Percentiles rank a stretch among this genome's conserved stretches.
Conservation (phyloP, 306 rosid species). For the Rubus parviflorus region DNA sequence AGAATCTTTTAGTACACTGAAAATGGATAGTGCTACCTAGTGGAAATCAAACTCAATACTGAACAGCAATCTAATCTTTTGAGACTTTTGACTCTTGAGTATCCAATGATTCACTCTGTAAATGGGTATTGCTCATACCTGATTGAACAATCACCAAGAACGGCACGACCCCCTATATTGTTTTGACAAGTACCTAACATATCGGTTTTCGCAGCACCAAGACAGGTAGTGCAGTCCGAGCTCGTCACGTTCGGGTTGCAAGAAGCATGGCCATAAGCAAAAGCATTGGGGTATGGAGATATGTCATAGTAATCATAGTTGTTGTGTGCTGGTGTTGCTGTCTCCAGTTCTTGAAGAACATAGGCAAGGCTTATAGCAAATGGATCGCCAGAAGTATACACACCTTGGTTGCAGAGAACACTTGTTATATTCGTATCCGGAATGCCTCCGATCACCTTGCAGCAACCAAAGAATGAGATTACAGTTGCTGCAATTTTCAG, state of each 20-base stretch:
- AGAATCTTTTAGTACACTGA: not conserved
- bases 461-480: conserved; percentile 24
- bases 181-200: conserved; percentile 43
- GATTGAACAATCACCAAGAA: conserved; percentile 55
- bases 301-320: conserved; percentile 48
- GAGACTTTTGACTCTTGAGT: not conserved
- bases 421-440: conserved; percentile 43
- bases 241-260: conserved; percentile 54
- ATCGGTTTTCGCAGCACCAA: conserved; percentile 49
- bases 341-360: conserved; percentile 47
- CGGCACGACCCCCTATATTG: conserved; percentile 60
- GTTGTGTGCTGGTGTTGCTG: conserved; percentile 22
- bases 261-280: conserved; percentile 70
- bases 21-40: conserved; percentile 3
- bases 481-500: conserved; percentile 24
- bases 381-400: conserved; percentile 58
- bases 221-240: conserved; percentile 62
- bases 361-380: conserved; percentile 48
- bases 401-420: conserved; percentile 53
- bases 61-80: not conserved
- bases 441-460: conserved; percentile 23
- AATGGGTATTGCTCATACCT: conserved; percentile 85
- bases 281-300: conserved; percentile 71
- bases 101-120: conserved; percentile 32
- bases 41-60: conserved; percentile 14